Percentiles rank a stretch among this genome's conserved stretches.
Conservation (phyloP, 345 rosid genomes). For the Xanthoceras sorbifolium region DNA sequence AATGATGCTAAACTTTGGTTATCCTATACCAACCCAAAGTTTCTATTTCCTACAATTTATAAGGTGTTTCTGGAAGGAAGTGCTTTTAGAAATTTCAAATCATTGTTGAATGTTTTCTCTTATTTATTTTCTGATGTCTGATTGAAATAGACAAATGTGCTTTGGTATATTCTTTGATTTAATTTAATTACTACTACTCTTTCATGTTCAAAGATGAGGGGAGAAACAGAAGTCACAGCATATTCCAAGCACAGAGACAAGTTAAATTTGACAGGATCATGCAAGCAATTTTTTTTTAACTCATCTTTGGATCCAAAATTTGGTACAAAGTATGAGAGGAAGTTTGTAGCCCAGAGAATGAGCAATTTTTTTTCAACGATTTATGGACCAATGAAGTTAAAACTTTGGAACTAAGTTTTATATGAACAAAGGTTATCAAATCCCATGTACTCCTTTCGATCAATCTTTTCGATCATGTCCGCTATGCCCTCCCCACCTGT, state of each 20-base stretch:
- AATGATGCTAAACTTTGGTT: background rate
- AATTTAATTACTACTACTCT: too few species aligned
- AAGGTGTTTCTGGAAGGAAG: too few species aligned
- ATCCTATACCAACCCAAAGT: background rate
- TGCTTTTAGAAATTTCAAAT: background rate
- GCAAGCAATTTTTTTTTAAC: background rate
- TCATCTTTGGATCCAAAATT: background rate
- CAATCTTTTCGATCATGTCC: slow-evolving; percentile 31
- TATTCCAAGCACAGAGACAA: background rate
- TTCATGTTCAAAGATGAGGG: background rate
- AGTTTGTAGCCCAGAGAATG: background rate
- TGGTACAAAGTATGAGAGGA: background rate
- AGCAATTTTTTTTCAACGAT: background rate
- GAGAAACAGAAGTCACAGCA: background rate
- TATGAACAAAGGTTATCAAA: slow-evolving; percentile 33
- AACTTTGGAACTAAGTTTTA: background rate
- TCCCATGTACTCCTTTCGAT: slow-evolving; percentile 39
- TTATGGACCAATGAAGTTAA: too few species aligned
- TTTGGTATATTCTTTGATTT: too few species aligned
- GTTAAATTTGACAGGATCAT: background rate
- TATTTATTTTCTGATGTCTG: too few species aligned
- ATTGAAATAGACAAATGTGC: too few species aligned
- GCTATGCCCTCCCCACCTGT: slow-evolving; percentile 45
- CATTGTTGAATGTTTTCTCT: background rate
- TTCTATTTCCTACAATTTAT: too few species aligned